Evolutionary conservation across 148 eudicot genomes (phyloP).

Genomic region (Heliamphora exappendiculata): DNA sequence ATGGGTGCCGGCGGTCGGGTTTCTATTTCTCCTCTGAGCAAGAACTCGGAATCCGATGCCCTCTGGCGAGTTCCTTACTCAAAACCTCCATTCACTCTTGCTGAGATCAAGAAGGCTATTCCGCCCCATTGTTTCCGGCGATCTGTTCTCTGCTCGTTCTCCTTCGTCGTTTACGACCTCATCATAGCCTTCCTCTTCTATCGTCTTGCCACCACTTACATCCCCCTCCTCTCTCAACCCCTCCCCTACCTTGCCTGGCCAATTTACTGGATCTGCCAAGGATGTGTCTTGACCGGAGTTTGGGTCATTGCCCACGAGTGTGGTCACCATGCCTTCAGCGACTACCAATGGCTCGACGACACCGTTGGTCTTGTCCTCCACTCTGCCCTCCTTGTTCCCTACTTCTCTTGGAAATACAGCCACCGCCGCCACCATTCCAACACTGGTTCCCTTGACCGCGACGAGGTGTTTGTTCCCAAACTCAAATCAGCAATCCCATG

Average conservation of each 20-base stretch:
- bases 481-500: slow-evolving; percentile 27
- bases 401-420: slow-evolving; percentile 83
- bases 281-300: slow-evolving; percentile 49
- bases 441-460: slow-evolving; percentile 77
- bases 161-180: slow-evolving; percentile 54
- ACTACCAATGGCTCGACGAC: slow-evolving; percentile 64
- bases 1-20: slow-evolving; percentile 78
- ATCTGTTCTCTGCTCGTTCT: slow-evolving; percentile 67
- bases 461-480: slow-evolving; percentile 84
- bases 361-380: slow-evolving; percentile 78
- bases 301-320: slow-evolving; percentile 72
- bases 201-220: slow-evolving; percentile 58
- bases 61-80: slow-evolving; percentile 50
- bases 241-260: slow-evolving; percentile 61
- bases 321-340: slow-evolving; percentile 70
- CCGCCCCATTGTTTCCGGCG: slow-evolving; percentile 91
- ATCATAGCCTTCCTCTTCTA: slow-evolving; percentile 44
- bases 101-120: slow-evolving; percentile 71
- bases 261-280: slow-evolving; percentile 45
- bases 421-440: slow-evolving; percentile 92
- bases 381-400: slow-evolving; percentile 68
- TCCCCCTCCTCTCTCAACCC: slow-evolving; percentile 53
- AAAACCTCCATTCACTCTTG: slow-evolving; percentile 72
- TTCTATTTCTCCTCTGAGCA: slow-evolving; percentile 34
- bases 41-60: slow-evolving; percentile 27